phyloP scores from a whole-genome alignment of 768 basidiomycete species.

The Mycena belliarum region DNA sequence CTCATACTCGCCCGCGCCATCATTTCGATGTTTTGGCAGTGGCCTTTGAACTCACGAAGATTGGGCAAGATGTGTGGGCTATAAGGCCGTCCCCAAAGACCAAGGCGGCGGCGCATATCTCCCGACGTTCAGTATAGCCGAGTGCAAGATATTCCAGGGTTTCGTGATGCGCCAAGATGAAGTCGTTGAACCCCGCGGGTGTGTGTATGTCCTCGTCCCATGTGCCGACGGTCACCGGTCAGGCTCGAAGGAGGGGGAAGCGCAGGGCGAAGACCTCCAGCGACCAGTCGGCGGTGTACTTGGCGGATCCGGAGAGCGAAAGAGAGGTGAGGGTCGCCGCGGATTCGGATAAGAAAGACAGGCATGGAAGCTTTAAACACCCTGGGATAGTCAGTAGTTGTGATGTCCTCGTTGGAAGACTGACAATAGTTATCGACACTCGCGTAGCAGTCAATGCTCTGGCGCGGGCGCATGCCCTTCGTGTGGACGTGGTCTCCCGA shows the following conservation, averaged over 20 bases:
- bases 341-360: not conserved
- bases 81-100: not conserved
- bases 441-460: too few relatives aligned
- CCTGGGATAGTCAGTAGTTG: not conserved
- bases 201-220: not conserved
- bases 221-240: not conserved
- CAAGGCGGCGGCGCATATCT: not conserved
- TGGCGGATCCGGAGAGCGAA: slow-evolving; percentile 1
- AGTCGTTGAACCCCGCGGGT: not conserved
- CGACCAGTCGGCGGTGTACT: not conserved
- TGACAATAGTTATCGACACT: not conserved
- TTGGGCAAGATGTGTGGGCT: not conserved
- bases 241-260: slow-evolving; percentile 1
- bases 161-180: not conserved
- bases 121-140: not conserved
- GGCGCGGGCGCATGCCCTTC: not conserved
- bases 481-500: not conserved
- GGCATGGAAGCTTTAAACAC: not conserved
- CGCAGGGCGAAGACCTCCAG: not conserved
- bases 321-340: not conserved
- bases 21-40: not conserved
- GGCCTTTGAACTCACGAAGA: not conserved
- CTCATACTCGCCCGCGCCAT: not conserved
- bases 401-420: not conserved
- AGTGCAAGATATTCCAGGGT: not conserved